Conservation (phyloP, 371 early-diverging fungal species). For the Mortierella sp. region DNA sequence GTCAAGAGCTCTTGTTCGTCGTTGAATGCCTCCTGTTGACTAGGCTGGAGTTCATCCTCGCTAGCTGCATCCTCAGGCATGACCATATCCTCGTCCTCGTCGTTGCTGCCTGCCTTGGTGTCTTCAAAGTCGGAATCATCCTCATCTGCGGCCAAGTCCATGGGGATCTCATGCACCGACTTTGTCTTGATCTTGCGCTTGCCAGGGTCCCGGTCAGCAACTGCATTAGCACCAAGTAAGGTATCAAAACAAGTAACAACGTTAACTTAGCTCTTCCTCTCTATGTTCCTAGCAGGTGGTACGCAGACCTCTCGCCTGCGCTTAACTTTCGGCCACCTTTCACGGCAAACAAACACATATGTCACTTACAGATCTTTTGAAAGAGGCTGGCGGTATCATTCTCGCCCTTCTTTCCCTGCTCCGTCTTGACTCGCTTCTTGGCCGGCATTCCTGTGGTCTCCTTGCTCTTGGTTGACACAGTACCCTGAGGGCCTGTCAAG, state of each 20-base stretch:
- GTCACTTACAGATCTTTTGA: slow-evolving; percentile 55
- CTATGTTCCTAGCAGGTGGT: no score
- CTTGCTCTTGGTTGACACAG: slow-evolving; percentile 18
- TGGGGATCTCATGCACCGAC: slow-evolving; percentile 53
- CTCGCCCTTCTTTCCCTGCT: slow-evolving; percentile 26
- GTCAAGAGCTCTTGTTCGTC: slow-evolving; percentile 55
- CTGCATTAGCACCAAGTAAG: slow-evolving; percentile 4
- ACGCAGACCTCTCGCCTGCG: neutral
- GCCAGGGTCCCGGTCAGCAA: slow-evolving; percentile 58
- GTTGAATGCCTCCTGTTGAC: slow-evolving; percentile 39
- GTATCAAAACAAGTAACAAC: neutral
- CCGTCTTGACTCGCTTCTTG: slow-evolving; percentile 45
- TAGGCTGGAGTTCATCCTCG: slow-evolving; percentile 37
- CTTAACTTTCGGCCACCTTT: neutral
- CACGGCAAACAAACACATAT: neutral
- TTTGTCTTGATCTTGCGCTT: slow-evolving; percentile 58
- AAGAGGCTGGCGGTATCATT: slow-evolving; percentile 54
- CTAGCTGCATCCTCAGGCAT: slow-evolving; percentile 48
- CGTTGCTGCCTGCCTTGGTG: slow-evolving; percentile 41
- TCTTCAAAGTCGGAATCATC: slow-evolving; percentile 59
- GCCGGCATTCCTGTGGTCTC: slow-evolving; percentile 24
- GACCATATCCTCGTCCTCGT: slow-evolving; percentile 53
- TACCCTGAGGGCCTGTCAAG: neutral
- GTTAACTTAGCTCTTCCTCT: neutral
- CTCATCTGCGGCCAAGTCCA: slow-evolving; percentile 51